These are phyloP conservation scores for Solanum chiquidenum DNA, from an alignment of 257 asterid genomes.

Conservation along the genomic window DNA sequence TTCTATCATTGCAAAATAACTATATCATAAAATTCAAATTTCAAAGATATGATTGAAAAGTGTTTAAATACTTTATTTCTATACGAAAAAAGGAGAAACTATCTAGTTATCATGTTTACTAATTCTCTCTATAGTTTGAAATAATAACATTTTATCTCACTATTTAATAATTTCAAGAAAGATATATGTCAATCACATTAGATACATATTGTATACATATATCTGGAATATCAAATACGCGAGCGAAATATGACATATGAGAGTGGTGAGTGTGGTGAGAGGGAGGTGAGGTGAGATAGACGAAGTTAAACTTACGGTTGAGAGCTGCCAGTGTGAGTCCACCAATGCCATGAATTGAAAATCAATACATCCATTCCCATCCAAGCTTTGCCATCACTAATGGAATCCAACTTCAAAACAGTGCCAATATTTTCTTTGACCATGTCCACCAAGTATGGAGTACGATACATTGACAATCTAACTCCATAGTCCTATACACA, in stretches of 20 bases:
- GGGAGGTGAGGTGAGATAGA: not conserved
- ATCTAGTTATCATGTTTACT: no score
- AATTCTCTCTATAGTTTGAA: no score
- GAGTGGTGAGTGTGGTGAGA: not conserved
- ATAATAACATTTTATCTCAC: no score
- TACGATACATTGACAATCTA: slow-evolving; percentile 52
- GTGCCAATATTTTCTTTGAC: slow-evolving; percentile 40
- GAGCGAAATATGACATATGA: no score
- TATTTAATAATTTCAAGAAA: no score
- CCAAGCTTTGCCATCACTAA: slow-evolving; percentile 54
- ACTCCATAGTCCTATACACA: slow-evolving; percentile 57
- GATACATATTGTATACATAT: no score
- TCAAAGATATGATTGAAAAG: not conserved
- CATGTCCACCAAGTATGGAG: slow-evolving; percentile 71
- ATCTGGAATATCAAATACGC: not conserved
- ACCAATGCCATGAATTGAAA: slow-evolving; percentile 96
- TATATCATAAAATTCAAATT: not conserved
- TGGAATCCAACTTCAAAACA: slow-evolving; percentile 60
- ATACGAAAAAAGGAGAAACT: not conserved
- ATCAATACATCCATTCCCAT: slow-evolving; percentile 66
- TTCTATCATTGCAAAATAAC: no score
- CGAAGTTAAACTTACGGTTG: slow-evolving; percentile 37
- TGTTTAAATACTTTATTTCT: not conserved
- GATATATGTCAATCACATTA: not conserved
- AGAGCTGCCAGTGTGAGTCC: slow-evolving; percentile 70